Evolutionary conservation across 805 yeast genomes (phyloP), one percentile per base, ranked within the genome.

Genomic region (Nakazawaea ambrosiae): DNA sequence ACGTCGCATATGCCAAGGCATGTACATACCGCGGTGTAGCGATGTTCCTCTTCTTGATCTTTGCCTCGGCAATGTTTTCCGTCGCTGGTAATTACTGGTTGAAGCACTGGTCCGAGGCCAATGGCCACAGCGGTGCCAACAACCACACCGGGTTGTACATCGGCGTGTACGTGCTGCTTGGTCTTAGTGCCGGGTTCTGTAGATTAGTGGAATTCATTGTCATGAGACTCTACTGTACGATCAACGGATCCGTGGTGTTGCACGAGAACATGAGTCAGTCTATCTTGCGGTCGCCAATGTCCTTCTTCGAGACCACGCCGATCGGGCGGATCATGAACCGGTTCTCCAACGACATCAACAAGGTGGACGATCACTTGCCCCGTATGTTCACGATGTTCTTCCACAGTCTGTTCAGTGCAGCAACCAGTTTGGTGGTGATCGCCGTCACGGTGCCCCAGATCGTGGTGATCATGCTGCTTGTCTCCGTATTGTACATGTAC

Each of bases 281-380:
- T 38, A 92, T 89, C 11, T 60, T 90, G 42, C 71, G 89, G 46
- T 92, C 96, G 0, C 97, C 97, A 44, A 90, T 89, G 97, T 73
- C 86, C 23, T 89, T 90, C 57, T 89, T 89, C 54, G 97, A 89
- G 60, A 87, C 96, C 2, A 89, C 97, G 0, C 97, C 97, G 39
- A 78, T 88, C 46, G 97, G 97, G 26, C 74, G 97, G 63, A 75
- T 89, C 40, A 65, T 88, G 57, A 89, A 89, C 65, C 70, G 97
- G 56, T 89, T 89, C 57, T 85, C 96, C 3, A 88, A 78, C 56
- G 97, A 89, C 66, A 75, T 89, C 37, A 85, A 85, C 61, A 84
- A 84, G 56, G 77, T 90, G 45, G 97, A 89, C 62, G 95, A 86
- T 54, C 66, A 68, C 20, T 63, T 77, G 45, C 83, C 86, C 10